A percentile compares a stretch with the other conserved stretches of the same genome.
phyloP scores from a whole-genome alignment of 805 yeast genomes.

The Clavispora santaluciae region DNA sequence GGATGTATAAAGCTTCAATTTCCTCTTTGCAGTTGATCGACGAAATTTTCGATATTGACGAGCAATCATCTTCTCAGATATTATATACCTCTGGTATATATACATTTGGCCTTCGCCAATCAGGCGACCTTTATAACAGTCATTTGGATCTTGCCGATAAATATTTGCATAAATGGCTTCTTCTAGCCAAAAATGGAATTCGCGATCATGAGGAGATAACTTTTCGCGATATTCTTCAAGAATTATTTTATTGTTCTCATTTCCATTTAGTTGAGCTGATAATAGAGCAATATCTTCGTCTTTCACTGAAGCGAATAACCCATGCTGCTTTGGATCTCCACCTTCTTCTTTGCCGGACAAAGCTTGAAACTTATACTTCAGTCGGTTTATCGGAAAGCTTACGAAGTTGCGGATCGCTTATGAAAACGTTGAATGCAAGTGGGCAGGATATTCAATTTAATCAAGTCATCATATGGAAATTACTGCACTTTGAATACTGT shows the following conservation, averaged over 20 bases:
- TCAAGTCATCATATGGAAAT: conserved; percentile 21
- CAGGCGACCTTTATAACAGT: neutral
- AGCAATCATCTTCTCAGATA: neutral
- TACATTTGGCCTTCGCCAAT: neutral
- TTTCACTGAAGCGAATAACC: neutral
- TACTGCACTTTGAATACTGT: conserved; percentile 27
- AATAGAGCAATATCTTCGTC: neutral
- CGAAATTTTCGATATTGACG: neutral
- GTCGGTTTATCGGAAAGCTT: conserved; percentile 14
- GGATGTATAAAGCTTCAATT: neutral
- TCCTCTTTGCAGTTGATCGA: neutral
- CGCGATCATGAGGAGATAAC: neutral
- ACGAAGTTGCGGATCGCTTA: conserved; percentile 8
- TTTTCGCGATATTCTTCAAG: neutral
- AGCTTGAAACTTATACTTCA: neutral
- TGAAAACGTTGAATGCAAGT: conserved; percentile 2
- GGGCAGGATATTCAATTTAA: conserved; percentile 3
- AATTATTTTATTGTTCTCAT: neutral
- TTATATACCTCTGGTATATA: neutral
- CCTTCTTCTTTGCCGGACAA: neutral
- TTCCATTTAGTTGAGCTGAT: neutral
- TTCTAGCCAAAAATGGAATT: no score
- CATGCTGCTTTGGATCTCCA: neutral
- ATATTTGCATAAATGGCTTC: neutral
- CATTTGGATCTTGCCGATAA: neutral